phyloP scores from a whole-genome alignment of 352 stramenopile genomes.

The Phytophthora sp. region DNA sequence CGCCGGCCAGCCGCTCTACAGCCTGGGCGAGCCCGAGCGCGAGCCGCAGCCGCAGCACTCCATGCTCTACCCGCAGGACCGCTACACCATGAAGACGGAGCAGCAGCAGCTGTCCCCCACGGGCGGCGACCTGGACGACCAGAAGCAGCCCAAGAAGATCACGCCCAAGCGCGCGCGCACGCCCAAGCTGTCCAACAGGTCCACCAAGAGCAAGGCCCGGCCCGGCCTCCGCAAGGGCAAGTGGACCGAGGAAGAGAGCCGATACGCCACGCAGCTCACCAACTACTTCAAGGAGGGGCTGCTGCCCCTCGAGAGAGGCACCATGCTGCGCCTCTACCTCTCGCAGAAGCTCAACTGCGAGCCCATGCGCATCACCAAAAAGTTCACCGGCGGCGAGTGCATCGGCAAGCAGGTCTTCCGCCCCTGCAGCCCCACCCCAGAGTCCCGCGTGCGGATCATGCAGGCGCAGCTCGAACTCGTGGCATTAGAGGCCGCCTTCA shows the following conservation, averaged over 20 bases:
- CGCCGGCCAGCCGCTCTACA: slow-evolving; percentile 14
- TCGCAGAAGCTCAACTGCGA: slow-evolving; percentile 93
- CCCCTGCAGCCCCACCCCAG: slow-evolving; percentile 69
- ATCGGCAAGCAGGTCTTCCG: slow-evolving; percentile 92
- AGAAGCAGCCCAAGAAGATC: slow-evolving; percentile 57
- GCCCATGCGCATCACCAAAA: slow-evolving; percentile 94
- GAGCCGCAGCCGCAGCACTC: slow-evolving; percentile 34
- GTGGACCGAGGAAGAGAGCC: slow-evolving; percentile 85
- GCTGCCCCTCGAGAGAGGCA: slow-evolving; percentile 83
- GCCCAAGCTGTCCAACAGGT: slow-evolving; percentile 67
- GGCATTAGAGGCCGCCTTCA: slow-evolving; percentile 73
- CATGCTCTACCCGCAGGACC: slow-evolving; percentile 28
- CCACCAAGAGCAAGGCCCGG: slow-evolving; percentile 85
- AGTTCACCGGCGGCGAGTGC: slow-evolving; percentile 91
- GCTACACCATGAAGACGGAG: slow-evolving; percentile 30
- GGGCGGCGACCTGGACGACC: slow-evolving; percentile 8
- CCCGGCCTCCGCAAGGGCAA: slow-evolving; percentile 88
- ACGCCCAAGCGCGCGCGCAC: slow-evolving; percentile 52
- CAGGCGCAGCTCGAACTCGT: slow-evolving; percentile 79
- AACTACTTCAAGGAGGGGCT: slow-evolving; percentile 89
- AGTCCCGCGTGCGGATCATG: slow-evolving; percentile 71
- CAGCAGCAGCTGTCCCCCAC: slow-evolving; percentile 20
- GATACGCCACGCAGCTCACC: slow-evolving; percentile 75
- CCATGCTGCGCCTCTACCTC: slow-evolving; percentile 91
- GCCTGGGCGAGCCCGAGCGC: slow-evolving; percentile 25